These are phyloP conservation scores for Clavispora asparagi DNA, from an alignment of 805 yeast species.

Conservation along the genomic window DNA sequence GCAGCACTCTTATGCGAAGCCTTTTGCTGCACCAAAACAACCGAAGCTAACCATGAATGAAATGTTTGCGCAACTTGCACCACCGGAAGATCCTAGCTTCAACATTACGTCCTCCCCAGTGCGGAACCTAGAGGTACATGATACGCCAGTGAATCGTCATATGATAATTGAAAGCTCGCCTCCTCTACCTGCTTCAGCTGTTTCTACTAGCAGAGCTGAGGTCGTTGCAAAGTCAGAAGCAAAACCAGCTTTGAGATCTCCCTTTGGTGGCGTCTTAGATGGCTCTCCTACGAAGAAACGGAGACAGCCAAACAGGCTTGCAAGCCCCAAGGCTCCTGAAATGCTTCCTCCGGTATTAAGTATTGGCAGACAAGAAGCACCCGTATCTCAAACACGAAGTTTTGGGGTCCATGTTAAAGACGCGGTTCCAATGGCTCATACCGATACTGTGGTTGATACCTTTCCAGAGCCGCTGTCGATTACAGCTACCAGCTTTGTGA, in stretches of 20 bases:
- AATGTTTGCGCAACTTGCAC: neutral
- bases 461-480: neutral
- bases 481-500: neutral
- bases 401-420: neutral
- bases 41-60: conserved; percentile 1
- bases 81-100: neutral
- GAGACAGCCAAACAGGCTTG: neutral
- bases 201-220: neutral
- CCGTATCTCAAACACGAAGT: neutral
- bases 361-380: neutral
- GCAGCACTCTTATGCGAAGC: neutral
- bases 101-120: conserved; percentile 6
- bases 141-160: neutral
- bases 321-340: neutral
- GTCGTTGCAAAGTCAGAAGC: neutral
- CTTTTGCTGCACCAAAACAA: neutral
- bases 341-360: neutral
- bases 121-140: neutral
- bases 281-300: neutral
- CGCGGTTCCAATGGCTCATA: neutral
- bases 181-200: neutral
- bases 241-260: neutral
- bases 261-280: neutral
- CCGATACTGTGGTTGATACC: neutral
- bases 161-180: neutral